These are phyloP conservation scores for Hemerocallis citrina DNA, from an alignment of 106 monocot genomes.

Conservation along the genomic window DNA sequence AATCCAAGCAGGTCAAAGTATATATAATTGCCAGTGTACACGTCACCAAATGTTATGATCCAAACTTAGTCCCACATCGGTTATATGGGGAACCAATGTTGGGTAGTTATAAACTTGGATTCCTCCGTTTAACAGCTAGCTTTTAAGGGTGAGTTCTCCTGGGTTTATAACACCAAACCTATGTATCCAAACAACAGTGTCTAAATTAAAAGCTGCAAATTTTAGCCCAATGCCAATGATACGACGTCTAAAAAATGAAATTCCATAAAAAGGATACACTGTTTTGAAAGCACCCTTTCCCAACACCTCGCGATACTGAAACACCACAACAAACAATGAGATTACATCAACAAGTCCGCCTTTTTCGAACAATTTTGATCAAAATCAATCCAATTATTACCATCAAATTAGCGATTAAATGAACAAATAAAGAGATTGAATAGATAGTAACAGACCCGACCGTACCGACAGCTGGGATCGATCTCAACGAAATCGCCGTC, in stretches of 20 bases:
- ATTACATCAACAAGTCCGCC: neutral
- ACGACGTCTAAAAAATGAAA: neutral
- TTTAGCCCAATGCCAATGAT: neutral
- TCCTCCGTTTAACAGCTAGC: neutral
- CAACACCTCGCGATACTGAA: constrained; percentile 43
- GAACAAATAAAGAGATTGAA: neutral
- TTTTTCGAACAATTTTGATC: too few relatives aligned
- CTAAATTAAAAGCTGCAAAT: neutral
- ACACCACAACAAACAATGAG: neutral
- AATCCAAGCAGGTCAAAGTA: too few relatives aligned
- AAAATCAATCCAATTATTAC: neutral
- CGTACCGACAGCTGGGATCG: constrained; percentile 20
- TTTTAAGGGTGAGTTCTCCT: neutral
- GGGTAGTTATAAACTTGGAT: neutral
- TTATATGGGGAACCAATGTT: neutral
- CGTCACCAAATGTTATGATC: too few relatives aligned
- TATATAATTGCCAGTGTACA: too few relatives aligned
- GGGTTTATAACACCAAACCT: neutral
- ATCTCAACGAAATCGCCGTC: constrained; percentile 12
- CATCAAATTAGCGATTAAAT: neutral
- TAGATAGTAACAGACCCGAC: constrained; percentile 7
- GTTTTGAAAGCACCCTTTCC: constrained; percentile 73
- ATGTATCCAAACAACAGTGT: neutral
- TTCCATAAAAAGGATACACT: constrained; percentile 42
- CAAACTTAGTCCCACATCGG: too few relatives aligned